Evolutionary conservation across 2,329 filamentous ascomycete genomes (phyloP).

Genomic region (Cladophialophora psammophila): DNA sequence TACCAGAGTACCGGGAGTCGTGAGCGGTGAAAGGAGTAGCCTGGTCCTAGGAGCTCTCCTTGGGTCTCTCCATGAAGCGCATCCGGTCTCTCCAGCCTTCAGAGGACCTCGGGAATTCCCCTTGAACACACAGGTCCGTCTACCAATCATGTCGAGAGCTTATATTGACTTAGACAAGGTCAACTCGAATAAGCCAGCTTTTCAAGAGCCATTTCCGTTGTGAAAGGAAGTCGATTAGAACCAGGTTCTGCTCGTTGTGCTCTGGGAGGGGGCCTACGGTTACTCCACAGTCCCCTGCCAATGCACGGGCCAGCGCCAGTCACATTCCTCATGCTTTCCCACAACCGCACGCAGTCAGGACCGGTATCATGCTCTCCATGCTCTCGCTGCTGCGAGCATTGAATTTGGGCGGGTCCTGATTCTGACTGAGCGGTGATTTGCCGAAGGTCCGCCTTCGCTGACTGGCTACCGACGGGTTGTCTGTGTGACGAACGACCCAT

Average conservation of each 20-base stretch:
- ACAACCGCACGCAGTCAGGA: constrained; percentile 15
- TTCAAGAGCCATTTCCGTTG: neutral
- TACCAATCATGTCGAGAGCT: constrained; percentile 11
- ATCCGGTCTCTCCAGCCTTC: constrained; percentile 5
- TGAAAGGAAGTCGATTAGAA: constrained; percentile 1
- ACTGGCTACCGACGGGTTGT: constrained; percentile 34
- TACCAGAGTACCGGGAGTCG: constrained; percentile 6
- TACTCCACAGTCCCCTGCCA: constrained; percentile 16
- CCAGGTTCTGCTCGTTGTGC: neutral
- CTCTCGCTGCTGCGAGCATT: constrained; percentile 14
- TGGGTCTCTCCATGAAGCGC: constrained; percentile 6
- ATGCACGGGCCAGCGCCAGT: constrained; percentile 30
- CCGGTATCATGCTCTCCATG: neutral
- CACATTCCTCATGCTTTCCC: constrained; percentile 30
- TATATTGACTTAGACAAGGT: constrained; percentile 8
- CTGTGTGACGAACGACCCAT: constrained; percentile 34
- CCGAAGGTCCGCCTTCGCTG: constrained; percentile 2
- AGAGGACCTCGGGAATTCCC: constrained; percentile 7
- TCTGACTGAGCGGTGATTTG: constrained; percentile 31
- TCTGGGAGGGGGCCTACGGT: constrained; percentile 11
- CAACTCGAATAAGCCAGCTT: neutral
- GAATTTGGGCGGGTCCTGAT: constrained; percentile 25
- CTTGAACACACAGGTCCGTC: constrained; percentile 2
- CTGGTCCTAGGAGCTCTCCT: constrained; percentile 5
- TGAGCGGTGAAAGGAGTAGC: constrained; percentile 11